Percentiles rank a stretch among this genome's conserved stretches.
Conservation (phyloP, 2,329 filamentous ascomycete species). For the Chaetoscypha palmicola region DNA sequence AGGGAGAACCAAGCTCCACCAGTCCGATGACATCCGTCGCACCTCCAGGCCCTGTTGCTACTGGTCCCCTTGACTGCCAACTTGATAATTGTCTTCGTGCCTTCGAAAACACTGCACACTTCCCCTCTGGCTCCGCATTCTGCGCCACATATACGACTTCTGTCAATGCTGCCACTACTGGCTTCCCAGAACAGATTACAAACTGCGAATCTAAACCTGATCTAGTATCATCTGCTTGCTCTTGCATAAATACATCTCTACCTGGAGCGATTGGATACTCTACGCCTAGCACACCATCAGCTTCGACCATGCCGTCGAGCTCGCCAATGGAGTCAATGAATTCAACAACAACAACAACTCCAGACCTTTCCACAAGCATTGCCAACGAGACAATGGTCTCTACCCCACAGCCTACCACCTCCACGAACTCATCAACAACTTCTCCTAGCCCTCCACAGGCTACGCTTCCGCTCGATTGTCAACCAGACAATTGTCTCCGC, state of each 20-base stretch:
- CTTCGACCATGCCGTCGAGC: not conserved
- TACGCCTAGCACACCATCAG: too few relatives aligned
- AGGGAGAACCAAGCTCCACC: not conserved
- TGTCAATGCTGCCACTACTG: not conserved
- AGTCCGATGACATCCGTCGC: not conserved
- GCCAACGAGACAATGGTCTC: not conserved
- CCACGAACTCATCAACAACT: not conserved
- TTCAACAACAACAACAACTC: not conserved
- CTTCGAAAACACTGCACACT: not conserved
- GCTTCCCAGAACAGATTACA: not conserved
- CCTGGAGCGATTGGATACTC: not conserved
- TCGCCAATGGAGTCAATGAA: too few relatives aligned
- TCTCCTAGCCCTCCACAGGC: not conserved
- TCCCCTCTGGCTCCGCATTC: not conserved
- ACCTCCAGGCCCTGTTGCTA: not conserved
- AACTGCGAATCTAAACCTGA: slow-evolving; percentile 1
- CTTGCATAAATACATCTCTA: not conserved
- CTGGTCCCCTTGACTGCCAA: not conserved
- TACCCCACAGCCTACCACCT: not conserved
- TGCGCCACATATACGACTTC: slow-evolving; percentile 2
- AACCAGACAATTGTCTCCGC: slow-evolving; percentile 4
- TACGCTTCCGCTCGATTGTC: not conserved
- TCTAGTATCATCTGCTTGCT: slow-evolving; percentile 4
- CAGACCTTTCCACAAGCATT: not conserved
- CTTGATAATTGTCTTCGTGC: slow-evolving; percentile 5